Percentiles rank a stretch among this genome's conserved stretches.
Conservation (phyloP, 306 rosid species). For the Sicyos baderoa region DNA sequence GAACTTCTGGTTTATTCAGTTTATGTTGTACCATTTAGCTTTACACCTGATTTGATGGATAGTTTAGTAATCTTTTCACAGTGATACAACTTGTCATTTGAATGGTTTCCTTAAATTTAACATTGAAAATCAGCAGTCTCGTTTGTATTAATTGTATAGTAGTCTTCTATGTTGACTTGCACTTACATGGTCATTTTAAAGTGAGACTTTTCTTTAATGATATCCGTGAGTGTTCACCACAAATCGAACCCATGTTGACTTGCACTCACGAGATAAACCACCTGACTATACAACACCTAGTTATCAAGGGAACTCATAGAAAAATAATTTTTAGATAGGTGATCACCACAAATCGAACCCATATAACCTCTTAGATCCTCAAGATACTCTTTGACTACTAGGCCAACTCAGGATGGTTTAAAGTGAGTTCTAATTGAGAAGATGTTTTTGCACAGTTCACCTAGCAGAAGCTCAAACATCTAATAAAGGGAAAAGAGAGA, state of each 20-base stretch:
- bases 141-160: background rate
- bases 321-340: too few relatives aligned
- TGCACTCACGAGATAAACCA: too few relatives aligned
- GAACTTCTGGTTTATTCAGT: constrained; percentile 16
- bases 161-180: background rate
- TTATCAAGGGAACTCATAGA: too few relatives aligned
- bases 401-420: background rate
- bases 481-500: background rate
- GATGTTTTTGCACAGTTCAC: background rate
- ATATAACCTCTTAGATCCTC: too few relatives aligned
- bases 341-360: too few relatives aligned
- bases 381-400: too few relatives aligned
- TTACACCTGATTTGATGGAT: background rate
- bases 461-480: background rate
- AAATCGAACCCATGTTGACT: too few relatives aligned
- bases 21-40: constrained; percentile 2
- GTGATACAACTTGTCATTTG: background rate
- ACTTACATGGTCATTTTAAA: background rate
- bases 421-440: background rate
- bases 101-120: background rate
- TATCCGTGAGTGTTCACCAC: too few relatives aligned
- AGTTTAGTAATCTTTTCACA: background rate
- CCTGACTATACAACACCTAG: too few relatives aligned
- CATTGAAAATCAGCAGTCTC: background rate
- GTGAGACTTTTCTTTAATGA: too few relatives aligned